These are phyloP conservation scores for Clarkia xantiana DNA, from an alignment of 345 rosid genomes.

Conservation along the genomic window DNA sequence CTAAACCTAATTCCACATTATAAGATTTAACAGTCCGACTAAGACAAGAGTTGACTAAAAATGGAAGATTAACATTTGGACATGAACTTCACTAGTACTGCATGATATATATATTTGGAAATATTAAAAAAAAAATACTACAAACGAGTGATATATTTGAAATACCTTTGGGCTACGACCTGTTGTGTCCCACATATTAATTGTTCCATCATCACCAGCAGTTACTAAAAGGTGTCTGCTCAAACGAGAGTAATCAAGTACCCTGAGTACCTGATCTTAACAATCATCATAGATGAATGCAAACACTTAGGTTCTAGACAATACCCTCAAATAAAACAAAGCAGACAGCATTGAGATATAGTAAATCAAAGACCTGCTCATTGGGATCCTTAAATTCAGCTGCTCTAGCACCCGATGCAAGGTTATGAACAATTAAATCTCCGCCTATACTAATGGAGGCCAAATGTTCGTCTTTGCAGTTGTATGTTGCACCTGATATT, in stretches of 20 bases:
- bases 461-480: constrained; percentile 94
- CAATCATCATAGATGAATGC: constrained; percentile 12
- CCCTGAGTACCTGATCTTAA: constrained; percentile 93
- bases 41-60: too few species aligned
- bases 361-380: constrained; percentile 65
- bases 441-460: constrained; percentile 86
- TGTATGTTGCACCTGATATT: constrained; percentile 82
- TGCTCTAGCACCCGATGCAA: constrained; percentile 80
- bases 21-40: too few species aligned
- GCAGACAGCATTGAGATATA: constrained; percentile 6
- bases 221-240: constrained; percentile 88
- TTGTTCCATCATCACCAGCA: constrained; percentile 98
- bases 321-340: constrained; percentile 6
- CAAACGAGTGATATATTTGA: background rate
- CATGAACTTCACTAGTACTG: too few species aligned
- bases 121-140: background rate
- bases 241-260: constrained; percentile 86
- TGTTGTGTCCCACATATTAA: constrained; percentile 92
- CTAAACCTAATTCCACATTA: too few species aligned
- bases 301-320: constrained; percentile 26
- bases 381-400: constrained; percentile 91
- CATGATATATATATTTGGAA: background rate
- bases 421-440: constrained; percentile 87
- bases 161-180: constrained; percentile 84
- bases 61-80: too few species aligned